Conservation (phyloP, 2,329 filamentous ascomycete species). For the Trichoderma aggressivum region DNA sequence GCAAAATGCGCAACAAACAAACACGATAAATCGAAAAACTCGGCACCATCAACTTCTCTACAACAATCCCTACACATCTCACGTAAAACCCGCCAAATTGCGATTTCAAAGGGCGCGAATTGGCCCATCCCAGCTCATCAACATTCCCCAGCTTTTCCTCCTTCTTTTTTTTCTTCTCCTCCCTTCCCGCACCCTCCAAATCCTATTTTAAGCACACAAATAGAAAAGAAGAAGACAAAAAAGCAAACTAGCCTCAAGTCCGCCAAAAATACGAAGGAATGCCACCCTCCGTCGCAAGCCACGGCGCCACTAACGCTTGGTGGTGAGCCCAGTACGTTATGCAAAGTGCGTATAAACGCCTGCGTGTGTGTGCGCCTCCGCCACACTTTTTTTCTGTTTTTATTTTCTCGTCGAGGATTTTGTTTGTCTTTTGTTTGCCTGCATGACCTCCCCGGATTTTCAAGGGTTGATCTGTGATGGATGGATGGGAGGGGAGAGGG, state of each 20-base stretch:
- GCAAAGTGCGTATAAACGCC: not conserved
- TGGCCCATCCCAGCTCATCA: not conserved
- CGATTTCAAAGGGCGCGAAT: not conserved
- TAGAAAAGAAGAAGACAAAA: not conserved
- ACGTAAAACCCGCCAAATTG: not conserved
- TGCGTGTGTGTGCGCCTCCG: not conserved
- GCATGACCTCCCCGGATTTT: not conserved
- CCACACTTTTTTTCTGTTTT: not conserved
- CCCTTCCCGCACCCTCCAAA: not conserved
- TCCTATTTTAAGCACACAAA: not conserved
- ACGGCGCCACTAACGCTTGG: not conserved
- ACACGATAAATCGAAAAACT: not conserved
- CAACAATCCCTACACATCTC: not conserved
- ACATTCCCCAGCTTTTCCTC: not conserved
- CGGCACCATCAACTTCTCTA: not conserved
- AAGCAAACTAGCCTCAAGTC: not conserved
- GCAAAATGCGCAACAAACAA: not conserved
- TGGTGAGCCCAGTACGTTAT: not conserved
- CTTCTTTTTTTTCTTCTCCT: not conserved
- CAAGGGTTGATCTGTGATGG: not conserved
- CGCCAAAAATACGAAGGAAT: slow-evolving; percentile 18
- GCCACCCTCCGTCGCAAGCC: slow-evolving; percentile 9
- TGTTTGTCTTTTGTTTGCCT: not conserved
- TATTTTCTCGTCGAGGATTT: not conserved
- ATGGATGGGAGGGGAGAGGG: not conserved